Conservation (phyloP, 2,329 filamentous ascomycete species). For the Aspergillus terreus region DNA sequence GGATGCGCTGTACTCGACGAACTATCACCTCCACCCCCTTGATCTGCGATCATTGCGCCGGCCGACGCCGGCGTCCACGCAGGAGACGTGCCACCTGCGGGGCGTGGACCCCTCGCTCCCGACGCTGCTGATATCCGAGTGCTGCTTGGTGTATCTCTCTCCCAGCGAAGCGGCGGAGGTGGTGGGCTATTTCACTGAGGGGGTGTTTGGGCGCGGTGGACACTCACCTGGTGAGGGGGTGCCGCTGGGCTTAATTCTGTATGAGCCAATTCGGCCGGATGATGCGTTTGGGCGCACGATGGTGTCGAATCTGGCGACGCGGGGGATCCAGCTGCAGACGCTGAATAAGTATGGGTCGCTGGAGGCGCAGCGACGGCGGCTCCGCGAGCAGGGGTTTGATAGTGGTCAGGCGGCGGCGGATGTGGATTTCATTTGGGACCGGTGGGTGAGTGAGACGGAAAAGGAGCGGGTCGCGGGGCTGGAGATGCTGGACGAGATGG, state of each 20-base stretch:
- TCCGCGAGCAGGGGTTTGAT: conserved; percentile 65
- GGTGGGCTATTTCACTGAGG: conserved; percentile 60
- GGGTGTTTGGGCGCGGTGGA: conserved; percentile 34
- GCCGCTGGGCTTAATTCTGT: conserved; percentile 65
- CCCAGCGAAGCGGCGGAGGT: conserved; percentile 61
- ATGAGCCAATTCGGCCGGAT: conserved; percentile 81
- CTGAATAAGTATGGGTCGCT: conserved; percentile 68
- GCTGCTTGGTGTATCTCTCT: conserved; percentile 86
- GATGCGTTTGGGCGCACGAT: conserved; percentile 90
- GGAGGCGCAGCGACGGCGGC: conserved; percentile 62
- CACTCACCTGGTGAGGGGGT: neutral
- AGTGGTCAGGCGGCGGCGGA: conserved; percentile 55
- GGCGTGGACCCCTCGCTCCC: conserved; percentile 59
- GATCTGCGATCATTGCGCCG: conserved; percentile 62
- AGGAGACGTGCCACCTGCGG: conserved; percentile 24
- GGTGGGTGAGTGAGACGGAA: conserved; percentile 68
- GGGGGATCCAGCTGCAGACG: conserved; percentile 81
- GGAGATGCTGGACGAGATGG: conserved; percentile 90
- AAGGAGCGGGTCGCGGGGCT: conserved; percentile 73
- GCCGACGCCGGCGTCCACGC: neutral
- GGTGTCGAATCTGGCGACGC: conserved; percentile 79
- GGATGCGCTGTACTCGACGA: conserved; percentile 44
- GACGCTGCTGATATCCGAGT: conserved; percentile 87
- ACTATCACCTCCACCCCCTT: conserved; percentile 58
- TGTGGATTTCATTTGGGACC: conserved; percentile 69